Evolutionary conservation across 1,139 yeast species (phyloP).

Genomic region (Eremothecium coryli): DNA sequence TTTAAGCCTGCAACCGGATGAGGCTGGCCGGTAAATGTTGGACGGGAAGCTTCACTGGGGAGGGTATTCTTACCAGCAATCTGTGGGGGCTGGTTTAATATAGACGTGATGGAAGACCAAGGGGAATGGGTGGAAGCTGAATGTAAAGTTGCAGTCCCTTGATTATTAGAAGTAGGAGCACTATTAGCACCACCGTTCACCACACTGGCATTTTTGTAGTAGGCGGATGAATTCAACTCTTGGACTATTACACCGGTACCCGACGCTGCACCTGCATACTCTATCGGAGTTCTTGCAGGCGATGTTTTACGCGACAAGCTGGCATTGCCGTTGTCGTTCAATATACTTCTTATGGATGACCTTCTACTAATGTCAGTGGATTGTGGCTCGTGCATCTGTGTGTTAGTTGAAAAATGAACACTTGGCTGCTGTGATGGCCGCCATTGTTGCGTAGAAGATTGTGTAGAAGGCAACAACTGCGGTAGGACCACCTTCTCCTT

Average conservation of each 20-base stretch:
- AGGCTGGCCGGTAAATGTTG: too few relatives aligned
- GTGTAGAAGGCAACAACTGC: constrained; percentile 1
- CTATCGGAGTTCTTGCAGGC: not conserved
- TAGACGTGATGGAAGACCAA: constrained; percentile 1
- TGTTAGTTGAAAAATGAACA: constrained; percentile 9
- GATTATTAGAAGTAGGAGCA: constrained; percentile 1
- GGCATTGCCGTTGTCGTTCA: constrained; percentile 6
- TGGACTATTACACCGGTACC: constrained; percentile 13
- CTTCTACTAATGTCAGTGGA: constrained; percentile 8
- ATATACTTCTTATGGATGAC: constrained; percentile 12
- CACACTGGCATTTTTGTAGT: too few relatives aligned
- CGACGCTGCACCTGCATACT: constrained; percentile 3
- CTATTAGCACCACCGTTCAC: too few relatives aligned
- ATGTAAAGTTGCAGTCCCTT: constrained; percentile 1
- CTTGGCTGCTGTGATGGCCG: constrained; percentile 6
- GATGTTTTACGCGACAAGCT: not conserved
- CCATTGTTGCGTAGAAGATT: constrained; percentile 3
- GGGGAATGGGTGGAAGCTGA: not conserved
- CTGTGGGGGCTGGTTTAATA: not conserved
- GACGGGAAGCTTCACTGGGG: too few relatives aligned
- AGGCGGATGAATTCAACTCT: constrained; percentile 8
- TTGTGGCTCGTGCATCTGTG: constrained; percentile 7
- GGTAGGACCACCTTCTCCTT: not conserved
- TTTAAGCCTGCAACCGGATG: not conserved
- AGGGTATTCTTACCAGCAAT: too few relatives aligned